Base-by-base conservation (phyloP, 495 filamentous ascomycete species). In the Ramalina intermedia region DNA sequence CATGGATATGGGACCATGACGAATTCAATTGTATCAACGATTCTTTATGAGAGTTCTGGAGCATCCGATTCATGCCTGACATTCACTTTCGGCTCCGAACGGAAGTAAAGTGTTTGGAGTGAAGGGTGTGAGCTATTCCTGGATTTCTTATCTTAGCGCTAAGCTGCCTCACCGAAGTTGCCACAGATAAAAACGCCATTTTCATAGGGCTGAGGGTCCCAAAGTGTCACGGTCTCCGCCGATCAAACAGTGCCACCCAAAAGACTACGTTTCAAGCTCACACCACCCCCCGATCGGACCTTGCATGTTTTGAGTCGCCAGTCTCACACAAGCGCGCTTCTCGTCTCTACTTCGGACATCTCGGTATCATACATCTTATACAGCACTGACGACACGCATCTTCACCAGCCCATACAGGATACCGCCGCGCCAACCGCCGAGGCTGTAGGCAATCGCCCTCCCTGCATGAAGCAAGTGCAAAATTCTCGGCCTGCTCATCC, bases 181-280 rank as follows among this genome's bases (percentile, higher is more conserved):
- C 29, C 29, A 33, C 29, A 33, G 29, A 33, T 33, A 33, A 33
- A 33, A 33, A 33, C 29, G 29, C 29, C 29, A 33, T 33, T 33
- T 11, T 33, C 29, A 14, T 46, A 53, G 41, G 51, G 45, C 51
- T 53, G 46, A 53, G 16, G 24, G 41, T 29, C 27, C 18, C 6
- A 29, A 42, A 33, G 29, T 33, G 29, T 33, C 29, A 11, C 29
- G 8, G 18, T 33, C 27, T 26, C 37, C 36, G 44, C 24, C 45
- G 51, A 53, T 48, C 46, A 53, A 53, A 48, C 41, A 37, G 17
- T n/a, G 36, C 39, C 38, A 33, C 29, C 29, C 29, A 13, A 33
- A 33, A 33, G 29, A 53, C 50, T 53, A 48, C 45, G 51, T 48
- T 53, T 53, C 51, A 53, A 42, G 27, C 45, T 27, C 17, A 41